Conservation (phyloP, 805 yeast species). For the Candida manassasensis region DNA sequence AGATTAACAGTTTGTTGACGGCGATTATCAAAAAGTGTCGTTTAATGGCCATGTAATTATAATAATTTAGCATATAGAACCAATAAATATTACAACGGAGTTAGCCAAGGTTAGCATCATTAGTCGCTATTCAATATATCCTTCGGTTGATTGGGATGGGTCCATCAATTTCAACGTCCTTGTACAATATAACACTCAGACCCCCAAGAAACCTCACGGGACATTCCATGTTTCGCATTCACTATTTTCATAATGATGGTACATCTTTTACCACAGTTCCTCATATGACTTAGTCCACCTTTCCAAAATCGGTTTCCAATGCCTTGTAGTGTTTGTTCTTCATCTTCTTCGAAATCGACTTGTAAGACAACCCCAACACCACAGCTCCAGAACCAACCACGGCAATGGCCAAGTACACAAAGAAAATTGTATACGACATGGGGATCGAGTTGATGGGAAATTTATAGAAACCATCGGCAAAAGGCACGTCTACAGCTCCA, state of each 20-base stretch:
- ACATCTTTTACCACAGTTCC: too few species aligned
- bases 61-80: constrained; percentile 1
- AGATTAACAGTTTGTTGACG: constrained; percentile 27
- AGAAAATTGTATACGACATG: constrained; percentile 19
- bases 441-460: constrained; percentile 30
- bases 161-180: too few species aligned
- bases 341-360: constrained; percentile 16
- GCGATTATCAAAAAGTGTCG: constrained; percentile 39
- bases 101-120: too few species aligned
- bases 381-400: constrained; percentile 20
- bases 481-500: constrained; percentile 24
- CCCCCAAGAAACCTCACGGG: too few species aligned
- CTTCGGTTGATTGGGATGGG: too few species aligned
- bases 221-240: too few species aligned
- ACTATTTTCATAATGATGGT: too few species aligned
- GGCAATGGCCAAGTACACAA: constrained; percentile 15
- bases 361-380: constrained; percentile 21
- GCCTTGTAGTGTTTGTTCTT: constrained; percentile 15
- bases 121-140: too few species aligned
- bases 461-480: constrained; percentile 35
- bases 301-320: constrained; percentile 21
- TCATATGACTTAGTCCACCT: constrained; percentile 22
- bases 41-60: constrained; percentile 2
- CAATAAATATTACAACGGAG: background rate
- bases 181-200: too few species aligned